These are phyloP conservation scores for Yarrowia bubula DNA, from an alignment of 805 yeast genomes.

Conservation along the genomic window DNA sequence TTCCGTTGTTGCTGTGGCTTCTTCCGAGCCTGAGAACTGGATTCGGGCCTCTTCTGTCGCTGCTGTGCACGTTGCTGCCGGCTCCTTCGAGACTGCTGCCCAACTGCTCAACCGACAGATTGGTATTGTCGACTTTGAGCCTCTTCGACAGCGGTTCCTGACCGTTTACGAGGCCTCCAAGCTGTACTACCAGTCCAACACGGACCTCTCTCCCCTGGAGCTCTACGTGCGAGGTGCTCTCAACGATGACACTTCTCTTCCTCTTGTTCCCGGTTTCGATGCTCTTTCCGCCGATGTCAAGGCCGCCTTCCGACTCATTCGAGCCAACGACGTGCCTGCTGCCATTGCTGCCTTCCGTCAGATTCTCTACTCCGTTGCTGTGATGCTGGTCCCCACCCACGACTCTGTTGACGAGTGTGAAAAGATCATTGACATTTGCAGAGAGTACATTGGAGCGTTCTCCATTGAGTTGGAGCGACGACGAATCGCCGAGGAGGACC, in stretches of 20 bases:
- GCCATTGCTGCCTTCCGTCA: conserved; percentile 80
- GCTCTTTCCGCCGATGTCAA: conserved; percentile 58
- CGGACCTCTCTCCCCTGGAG: conserved; percentile 67
- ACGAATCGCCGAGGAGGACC: conserved; percentile 60
- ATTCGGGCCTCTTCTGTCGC: conserved; percentile 83
- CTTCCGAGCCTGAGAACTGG: conserved; percentile 74
- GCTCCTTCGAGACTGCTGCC: conserved; percentile 94
- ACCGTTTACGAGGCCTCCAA: conserved; percentile 82
- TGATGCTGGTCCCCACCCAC: conserved; percentile 65
- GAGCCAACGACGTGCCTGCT: conserved; percentile 74
- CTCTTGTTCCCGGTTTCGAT: conserved; percentile 73
- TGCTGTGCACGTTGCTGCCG: conserved; percentile 92
- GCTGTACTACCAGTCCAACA: conserved; percentile 68
- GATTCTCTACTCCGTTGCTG: conserved; percentile 70
- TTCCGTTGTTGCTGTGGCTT: conserved; percentile 30
- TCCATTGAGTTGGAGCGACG: conserved; percentile 91
- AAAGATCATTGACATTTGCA: conserved; percentile 69
- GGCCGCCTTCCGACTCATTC: conserved; percentile 78
- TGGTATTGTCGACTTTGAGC: conserved; percentile 84
- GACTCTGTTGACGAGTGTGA: conserved; percentile 75
- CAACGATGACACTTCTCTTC: conserved; percentile 59
- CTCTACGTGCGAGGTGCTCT: conserved; percentile 59
- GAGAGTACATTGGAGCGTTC: conserved; percentile 88
- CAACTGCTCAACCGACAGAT: conserved; percentile 85
- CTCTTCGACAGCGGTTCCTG: conserved; percentile 76